Evolutionary conservation across 192 early-diverging fungal species (phyloP), one percentile per base, ranked within the genome.

Genomic region (Dissophora ornata): DNA sequence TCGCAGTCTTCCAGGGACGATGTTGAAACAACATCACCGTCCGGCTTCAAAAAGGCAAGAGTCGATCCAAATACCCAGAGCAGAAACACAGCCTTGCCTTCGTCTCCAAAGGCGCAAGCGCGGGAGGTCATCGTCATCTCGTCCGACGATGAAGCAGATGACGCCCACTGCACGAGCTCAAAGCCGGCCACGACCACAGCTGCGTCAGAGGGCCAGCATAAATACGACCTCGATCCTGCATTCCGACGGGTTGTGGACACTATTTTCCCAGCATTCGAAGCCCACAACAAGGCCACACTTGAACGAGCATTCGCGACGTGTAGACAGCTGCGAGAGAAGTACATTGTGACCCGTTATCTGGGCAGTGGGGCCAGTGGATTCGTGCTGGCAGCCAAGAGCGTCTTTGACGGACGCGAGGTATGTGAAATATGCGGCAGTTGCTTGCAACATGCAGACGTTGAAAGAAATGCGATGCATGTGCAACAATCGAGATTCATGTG

Each of bases 401-500:
- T 45, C 10, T 59, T 52, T 54, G 67, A 69, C 21, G 67, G 67
- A 30, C 67, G 57, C 18, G 57, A 69, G 57, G 67, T 69, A 69
- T n/a, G n/a, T n/a, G n/a, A n/a, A n/a, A n/a, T n/a, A n/a, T n/a
- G n/a, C n/a, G n/a, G n/a, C n/a, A n/a, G n/a, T n/a, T n/a, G n/a
- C n/a, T n/a, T n/a, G n/a, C n/a, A n/a, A n/a, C n/a, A n/a, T n/a
- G n/a, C n/a, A n/a, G n/a, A n/a, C n/a, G n/a, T n/a, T n/a, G n/a
- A n/a, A n/a, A n/a, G n/a, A n/a, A n/a, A n/a, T n/a, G n/a, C n/a
- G n/a, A n/a, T n/a, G n/a, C n/a, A n/a, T n/a, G n/a, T n/a, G n/a
- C n/a, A n/a, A n/a, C n/a, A n/a, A n/a, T n/a, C n/a, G n/a, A n/a
- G n/a, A n/a, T n/a, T n/a, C n/a, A n/a, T n/a, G n/a, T n/a, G n/a